A percentile compares a stretch with the other conserved stretches of the same genome.
These are phyloP conservation scores for Camellia oleifera DNA, from an alignment of 179 eudicot species.

Conservation along the genomic window DNA sequence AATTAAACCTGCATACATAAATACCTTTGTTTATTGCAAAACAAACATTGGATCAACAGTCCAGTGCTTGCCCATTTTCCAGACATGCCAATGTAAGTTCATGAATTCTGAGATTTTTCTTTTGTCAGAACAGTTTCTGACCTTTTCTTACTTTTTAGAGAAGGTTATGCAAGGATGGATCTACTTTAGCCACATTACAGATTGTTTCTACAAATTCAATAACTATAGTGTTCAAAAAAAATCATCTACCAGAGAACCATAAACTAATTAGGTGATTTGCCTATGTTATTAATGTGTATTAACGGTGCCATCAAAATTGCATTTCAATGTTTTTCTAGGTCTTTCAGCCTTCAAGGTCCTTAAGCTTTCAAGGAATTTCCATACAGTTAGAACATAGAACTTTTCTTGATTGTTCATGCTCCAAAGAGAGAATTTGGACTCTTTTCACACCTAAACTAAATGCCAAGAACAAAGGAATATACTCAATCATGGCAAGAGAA, in stretches of 20 bases:
- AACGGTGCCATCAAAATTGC: neutral
- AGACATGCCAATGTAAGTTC: neutral
- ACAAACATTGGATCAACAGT: no score
- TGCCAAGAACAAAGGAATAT: neutral
- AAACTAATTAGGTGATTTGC: neutral
- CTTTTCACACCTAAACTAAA: neutral
- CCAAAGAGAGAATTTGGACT: no score
- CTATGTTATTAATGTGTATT: neutral
- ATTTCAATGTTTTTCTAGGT: neutral
- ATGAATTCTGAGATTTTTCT: neutral
- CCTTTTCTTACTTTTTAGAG: neutral
- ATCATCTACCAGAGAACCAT: neutral
- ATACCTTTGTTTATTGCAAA: no score
- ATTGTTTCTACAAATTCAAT: neutral
- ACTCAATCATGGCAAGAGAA: neutral
- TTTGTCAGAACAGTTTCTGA: neutral
- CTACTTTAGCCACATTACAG: neutral
- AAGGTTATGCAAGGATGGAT: neutral
- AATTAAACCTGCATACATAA: no score
- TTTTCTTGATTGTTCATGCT: no score
- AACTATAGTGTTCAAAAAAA: neutral
- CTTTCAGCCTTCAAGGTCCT: neutral
- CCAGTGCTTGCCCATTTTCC: no score
- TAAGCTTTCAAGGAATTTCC: neutral
- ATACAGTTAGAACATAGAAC: no score